These are phyloP conservation scores for Casuarina cunninghamiana DNA, from an alignment of 306 rosid genomes.

Conservation along the genomic window DNA sequence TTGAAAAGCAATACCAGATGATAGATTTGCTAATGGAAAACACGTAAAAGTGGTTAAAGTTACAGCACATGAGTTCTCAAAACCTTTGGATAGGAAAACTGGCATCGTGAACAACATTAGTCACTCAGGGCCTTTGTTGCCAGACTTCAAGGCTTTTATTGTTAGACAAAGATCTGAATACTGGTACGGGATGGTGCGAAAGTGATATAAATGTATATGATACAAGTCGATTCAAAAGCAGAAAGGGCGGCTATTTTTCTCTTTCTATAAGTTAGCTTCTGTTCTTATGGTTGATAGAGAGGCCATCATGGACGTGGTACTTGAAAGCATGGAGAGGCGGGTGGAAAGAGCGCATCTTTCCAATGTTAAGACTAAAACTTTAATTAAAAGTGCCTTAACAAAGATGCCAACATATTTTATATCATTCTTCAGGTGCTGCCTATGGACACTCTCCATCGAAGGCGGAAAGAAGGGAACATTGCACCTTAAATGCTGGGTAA, in stretches of 20 bases:
- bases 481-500: background rate
- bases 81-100: background rate
- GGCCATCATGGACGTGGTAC: background rate
- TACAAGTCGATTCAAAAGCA: background rate
- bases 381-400: background rate
- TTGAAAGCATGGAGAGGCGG: background rate
- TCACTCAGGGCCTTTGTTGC: background rate
- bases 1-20: background rate
- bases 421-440: background rate
- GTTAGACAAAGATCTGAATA: background rate
- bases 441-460: too few relatives aligned
- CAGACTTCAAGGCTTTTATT: background rate
- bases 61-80: background rate
- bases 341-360: background rate
- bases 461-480: background rate
- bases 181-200: background rate
- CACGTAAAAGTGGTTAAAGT: background rate
- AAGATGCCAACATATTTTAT: background rate
- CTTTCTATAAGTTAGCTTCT: background rate
- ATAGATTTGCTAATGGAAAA: background rate
- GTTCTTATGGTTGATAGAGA: background rate
- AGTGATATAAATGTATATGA: background rate
- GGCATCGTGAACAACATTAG: background rate
- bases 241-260: background rate
- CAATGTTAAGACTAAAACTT: background rate